phyloP scores from a whole-genome alignment of 2,329 filamentous ascomycete genomes.

The Chrysoporthe deuterocubensis region DNA sequence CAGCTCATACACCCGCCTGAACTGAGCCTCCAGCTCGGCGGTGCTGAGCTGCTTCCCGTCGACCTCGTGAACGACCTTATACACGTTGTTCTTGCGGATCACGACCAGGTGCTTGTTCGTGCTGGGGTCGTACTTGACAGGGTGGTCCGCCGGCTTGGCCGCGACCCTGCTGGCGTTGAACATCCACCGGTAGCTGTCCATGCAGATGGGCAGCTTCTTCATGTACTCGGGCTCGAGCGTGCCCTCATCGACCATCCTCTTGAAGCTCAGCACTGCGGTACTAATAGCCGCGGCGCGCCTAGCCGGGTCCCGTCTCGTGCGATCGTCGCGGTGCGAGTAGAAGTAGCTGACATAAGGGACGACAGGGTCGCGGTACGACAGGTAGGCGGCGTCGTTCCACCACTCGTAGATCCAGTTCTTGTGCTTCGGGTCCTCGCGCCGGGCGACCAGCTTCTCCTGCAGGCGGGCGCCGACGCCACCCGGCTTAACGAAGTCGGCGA shows the following conservation, averaged over 20 bases:
- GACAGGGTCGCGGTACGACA: slow-evolving; percentile 91
- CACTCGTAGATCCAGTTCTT: slow-evolving; percentile 98
- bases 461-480: slow-evolving; percentile 81
- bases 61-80: slow-evolving; percentile 84
- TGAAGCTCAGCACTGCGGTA: slow-evolving; percentile 87
- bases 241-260: slow-evolving; percentile 82
- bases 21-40: slow-evolving; percentile 87
- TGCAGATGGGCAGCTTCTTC: slow-evolving; percentile 95
- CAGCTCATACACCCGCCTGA: slow-evolving; percentile 79
- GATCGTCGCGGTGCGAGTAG: slow-evolving; percentile 96
- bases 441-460: slow-evolving; percentile 84
- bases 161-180: slow-evolving; percentile 92
- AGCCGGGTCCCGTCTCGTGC: slow-evolving; percentile 81
- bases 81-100: slow-evolving; percentile 96
- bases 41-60: slow-evolving; percentile 85
- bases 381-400: slow-evolving; percentile 97
- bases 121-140: slow-evolving; percentile 75
- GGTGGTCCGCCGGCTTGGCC: slow-evolving; percentile 79
- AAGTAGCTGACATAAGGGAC: slow-evolving; percentile 99
- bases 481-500: slow-evolving; percentile 87
- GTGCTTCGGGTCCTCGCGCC: slow-evolving; percentile 75
- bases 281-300: slow-evolving; percentile 93
- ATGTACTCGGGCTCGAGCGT: slow-evolving; percentile 96
- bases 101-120: slow-evolving; percentile 87
- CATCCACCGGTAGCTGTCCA: slow-evolving; percentile 99